These are phyloP conservation scores for Sclerotiophoma versabilis DNA, from an alignment of 2,329 filamentous ascomycete species.

Conservation along the genomic window DNA sequence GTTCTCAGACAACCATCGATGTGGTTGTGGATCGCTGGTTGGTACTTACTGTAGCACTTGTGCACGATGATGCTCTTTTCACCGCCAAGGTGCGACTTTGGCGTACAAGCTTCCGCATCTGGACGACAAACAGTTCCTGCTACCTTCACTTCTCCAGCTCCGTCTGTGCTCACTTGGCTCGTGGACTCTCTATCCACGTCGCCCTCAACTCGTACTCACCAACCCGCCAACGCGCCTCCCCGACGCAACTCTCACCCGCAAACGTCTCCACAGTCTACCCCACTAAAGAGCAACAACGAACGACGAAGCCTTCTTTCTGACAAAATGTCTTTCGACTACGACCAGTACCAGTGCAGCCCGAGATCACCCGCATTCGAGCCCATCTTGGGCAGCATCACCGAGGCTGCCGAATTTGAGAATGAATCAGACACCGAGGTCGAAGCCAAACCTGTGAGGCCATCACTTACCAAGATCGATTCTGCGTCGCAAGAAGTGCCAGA, in stretches of 20 bases:
- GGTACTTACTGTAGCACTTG: slow-evolving; percentile 19
- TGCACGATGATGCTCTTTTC: slow-evolving; percentile 37
- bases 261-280: slow-evolving; percentile 9
- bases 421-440: slow-evolving; percentile 11
- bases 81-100: slow-evolving; percentile 28
- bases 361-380: slow-evolving; percentile 31
- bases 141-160: slow-evolving; percentile 23
- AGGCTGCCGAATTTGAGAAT: slow-evolving; percentile 33
- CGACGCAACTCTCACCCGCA: slow-evolving; percentile 14
- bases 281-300: slow-evolving; percentile 4
- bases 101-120: slow-evolving; percentile 17
- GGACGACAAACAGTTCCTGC: slow-evolving; percentile 10
- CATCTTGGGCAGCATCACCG: slow-evolving; percentile 35
- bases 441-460: slow-evolving; percentile 12
- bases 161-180: slow-evolving; percentile 26
- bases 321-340: slow-evolving; percentile 28
- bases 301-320: slow-evolving; percentile 1
- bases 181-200: slow-evolving; percentile 23
- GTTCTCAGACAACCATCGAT: slow-evolving; percentile 7
- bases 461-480: slow-evolving; percentile 25
- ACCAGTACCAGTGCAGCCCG: slow-evolving; percentile 20
- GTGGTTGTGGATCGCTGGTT: slow-evolving; percentile 15
- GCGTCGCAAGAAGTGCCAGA: slow-evolving; percentile 20
- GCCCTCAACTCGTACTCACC: slow-evolving; percentile 24
- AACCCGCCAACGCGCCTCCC: slow-evolving; percentile 13